Evolutionary conservation across 805 yeast genomes (phyloP), one percentile per base, ranked within the genome.

Genomic region (Pichia nakasei): DNA sequence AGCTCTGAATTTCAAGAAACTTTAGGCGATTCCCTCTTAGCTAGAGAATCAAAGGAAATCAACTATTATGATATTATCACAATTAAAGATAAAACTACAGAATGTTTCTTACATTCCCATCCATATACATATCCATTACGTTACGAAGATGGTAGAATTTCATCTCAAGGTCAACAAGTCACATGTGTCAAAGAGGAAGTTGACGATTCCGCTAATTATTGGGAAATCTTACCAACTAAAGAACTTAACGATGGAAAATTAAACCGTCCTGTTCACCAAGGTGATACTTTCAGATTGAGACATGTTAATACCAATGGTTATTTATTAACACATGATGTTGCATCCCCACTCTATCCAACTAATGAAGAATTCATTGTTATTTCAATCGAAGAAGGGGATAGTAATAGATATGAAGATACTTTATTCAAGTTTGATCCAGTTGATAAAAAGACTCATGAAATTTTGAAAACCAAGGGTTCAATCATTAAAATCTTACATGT

Each of bases 1-100:
- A 78, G 93, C n/a, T 73, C 93, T 7, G 89, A 83, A 47, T 93
- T 93, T 73, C 97, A 93, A 67, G 96, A 87, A 57, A 82, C 96
- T 29, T 72, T 93, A 42, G 81, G 78, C 32, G 98, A 93, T 59
- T 85, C 89, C 41, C 79, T 85, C 21, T 61, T 85, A 55, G 85
- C 91, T 13, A 73, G 66, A 53, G 77, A 77, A 26, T 76, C 96
- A 2, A 80, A 76, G 54, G 78, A 74, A 29, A 77, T 93, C 37
- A 76, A 87, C 53, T 91, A 73, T 60, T 73, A 77, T 57, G 97
- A 94, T 58, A 63, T 75, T 17, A 66, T 93, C 46, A 85, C 95
- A 20, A 59, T 93, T 44, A 77, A 76, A 58, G 95, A 91, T 64
- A 82, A 82, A 59, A 86, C 80, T 36, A 86, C 96, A 3, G 77